Base-by-base conservation (phyloP, 768 basidiomycete species). In the Termitomyces sp. region DNA sequence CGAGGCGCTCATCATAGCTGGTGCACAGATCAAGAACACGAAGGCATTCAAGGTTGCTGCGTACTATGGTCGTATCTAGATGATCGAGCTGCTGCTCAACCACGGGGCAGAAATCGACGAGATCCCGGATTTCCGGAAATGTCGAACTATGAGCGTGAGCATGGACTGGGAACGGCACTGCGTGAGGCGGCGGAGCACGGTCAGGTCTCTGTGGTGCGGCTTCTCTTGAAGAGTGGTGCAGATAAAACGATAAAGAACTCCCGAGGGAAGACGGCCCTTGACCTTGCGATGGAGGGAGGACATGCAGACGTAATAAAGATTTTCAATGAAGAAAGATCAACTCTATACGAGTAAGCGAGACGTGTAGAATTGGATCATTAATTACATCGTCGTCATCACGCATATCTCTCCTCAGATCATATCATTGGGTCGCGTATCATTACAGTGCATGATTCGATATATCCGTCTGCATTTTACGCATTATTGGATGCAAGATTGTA, bases 101-200 rank as follows among this genome's bases (percentile, higher is more conserved):
- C 38, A 52, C 1, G 64, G 64, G 11, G 59, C 64, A 26, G 57
- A 61, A 24, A 44, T 65, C 50, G 52, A 65, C 24, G 57, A 61
- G 50, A 60, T 65, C 20, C 41, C 60, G 11, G 56, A 56, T 58
- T 56, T 40, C 41, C 36, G 18, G 54, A 54, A 43, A 64, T 56
- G 56, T 28, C 38, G 54, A 20, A 22, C 3, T 46, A 26, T 2
- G 61, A 64, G 54, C 55, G 62, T n/a, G 52, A 54, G 41, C 35
- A 55, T 7, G 63, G 63, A 10, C 43, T 64, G 8, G 63, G 63
- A 41, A 64, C 58, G 3, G 63, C 61, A 26, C 53, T 64, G 13
- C 59, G 62, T 38, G 59, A 57, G 14, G 59, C 63, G 6, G 63
- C 62, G 24, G 36, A 41, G 18, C 47, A 46, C n/a, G 56, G 56